Evolutionary conservation across 805 yeast species (phyloP).

Genomic region (Kazachstania kunashirensis): DNA sequence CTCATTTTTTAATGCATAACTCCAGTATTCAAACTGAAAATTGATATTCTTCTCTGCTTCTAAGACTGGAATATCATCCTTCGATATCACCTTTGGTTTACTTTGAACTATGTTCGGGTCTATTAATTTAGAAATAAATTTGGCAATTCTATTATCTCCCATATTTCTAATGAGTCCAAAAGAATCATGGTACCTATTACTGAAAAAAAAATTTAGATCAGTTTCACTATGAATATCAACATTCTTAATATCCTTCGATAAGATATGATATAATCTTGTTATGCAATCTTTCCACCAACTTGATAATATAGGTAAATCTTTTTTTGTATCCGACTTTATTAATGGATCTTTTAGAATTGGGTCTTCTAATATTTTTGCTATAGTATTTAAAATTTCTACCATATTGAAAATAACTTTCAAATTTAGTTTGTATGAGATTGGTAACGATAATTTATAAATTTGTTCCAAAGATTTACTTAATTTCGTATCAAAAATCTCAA

Average conservation of each 20-base stretch:
- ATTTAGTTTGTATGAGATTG: conserved; percentile 40
- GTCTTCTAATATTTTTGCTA: conserved; percentile 26
- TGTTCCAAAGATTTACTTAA: conserved; percentile 23
- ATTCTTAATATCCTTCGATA: conserved; percentile 15
- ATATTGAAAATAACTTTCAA: conserved; percentile 41
- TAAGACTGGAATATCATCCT: conserved; percentile 13
- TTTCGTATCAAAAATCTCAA: conserved; percentile 14
- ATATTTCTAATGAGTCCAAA: conserved; percentile 23
- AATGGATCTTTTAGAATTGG: neutral
- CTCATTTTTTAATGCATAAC: conserved; percentile 30
- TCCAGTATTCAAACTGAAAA: conserved; percentile 20
- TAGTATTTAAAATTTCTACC: conserved; percentile 43
- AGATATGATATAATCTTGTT: conserved; percentile 17
- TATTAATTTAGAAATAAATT: conserved; percentile 16
- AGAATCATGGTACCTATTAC: conserved; percentile 13
- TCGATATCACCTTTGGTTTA: conserved; percentile 21
- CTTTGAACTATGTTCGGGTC: conserved; percentile 14
- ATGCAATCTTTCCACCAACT: conserved; percentile 24
- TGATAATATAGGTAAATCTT: conserved; percentile 1
- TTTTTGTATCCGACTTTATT: neutral
- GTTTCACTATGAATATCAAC: neutral
- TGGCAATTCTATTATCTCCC: conserved; percentile 20
- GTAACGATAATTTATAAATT: conserved; percentile 33
- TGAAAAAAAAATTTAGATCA: conserved; percentile 2
- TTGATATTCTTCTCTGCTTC: conserved; percentile 4